phyloP scores from a whole-genome alignment of 148 eudicot genomes.

The Chenopodium suecicum region DNA sequence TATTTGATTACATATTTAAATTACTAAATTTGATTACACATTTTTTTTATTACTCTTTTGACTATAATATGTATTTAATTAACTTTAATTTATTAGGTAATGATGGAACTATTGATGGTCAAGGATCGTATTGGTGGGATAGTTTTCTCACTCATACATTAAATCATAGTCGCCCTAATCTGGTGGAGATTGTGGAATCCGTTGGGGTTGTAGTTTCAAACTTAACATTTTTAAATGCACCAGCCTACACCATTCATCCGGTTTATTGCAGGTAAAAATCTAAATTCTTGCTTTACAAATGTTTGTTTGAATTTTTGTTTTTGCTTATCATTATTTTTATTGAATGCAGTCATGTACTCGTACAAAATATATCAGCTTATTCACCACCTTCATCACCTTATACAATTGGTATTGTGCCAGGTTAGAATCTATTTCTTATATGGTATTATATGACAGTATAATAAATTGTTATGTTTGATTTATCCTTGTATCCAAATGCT shows the following conservation, averaged over 20 bases:
- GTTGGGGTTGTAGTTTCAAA: conserved; percentile 47
- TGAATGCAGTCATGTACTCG: conserved; percentile 46
- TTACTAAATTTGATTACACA: too few relatives aligned
- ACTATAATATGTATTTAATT: neutral
- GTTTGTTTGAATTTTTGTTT: neutral
- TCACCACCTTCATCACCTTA: conserved; percentile 51
- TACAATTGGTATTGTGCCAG: conserved; percentile 59
- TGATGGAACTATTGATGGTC: conserved; percentile 55
- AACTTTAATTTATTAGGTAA: conserved; percentile 35
- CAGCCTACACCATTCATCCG: conserved; percentile 46
- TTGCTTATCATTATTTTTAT: neutral
- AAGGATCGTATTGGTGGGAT: conserved; percentile 64
- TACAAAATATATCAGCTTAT: conserved; percentile 48
- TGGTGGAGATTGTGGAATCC: conserved; percentile 46
- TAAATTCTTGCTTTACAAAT: neutral
- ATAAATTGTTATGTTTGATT: too few relatives aligned
- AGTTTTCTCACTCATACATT: conserved; percentile 33
- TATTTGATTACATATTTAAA: neutral
- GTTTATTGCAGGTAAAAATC: conserved; percentile 51
- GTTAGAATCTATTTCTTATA: conserved; percentile 17
- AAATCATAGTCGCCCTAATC: conserved; percentile 58
- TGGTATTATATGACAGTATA: too few relatives aligned
- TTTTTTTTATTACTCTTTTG: neutral
- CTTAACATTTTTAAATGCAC: conserved; percentile 51
- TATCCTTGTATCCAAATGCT: too few relatives aligned